Evolutionary conservation across 306 rosid species (phyloP).

Genomic region (Vigna nakashimae): DNA sequence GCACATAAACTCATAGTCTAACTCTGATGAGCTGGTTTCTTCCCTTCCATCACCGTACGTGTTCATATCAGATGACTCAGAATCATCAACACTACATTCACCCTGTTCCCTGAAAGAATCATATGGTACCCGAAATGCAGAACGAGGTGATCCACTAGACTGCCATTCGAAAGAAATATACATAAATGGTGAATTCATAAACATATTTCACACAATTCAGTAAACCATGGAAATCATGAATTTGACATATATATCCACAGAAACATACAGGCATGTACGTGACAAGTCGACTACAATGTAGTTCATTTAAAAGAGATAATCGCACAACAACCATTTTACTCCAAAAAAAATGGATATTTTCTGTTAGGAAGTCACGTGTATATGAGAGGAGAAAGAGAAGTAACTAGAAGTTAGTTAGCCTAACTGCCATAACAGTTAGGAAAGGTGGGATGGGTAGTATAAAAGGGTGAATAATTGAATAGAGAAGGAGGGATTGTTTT

Average conservation of each 20-base stretch:
- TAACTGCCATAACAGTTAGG: no score
- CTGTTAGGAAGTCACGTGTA: no score
- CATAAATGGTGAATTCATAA: slow-evolving; percentile 41
- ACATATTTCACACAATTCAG: slow-evolving; percentile 34
- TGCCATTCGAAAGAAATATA: slow-evolving; percentile 65
- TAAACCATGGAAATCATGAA: slow-evolving; percentile 28
- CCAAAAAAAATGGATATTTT: background rate
- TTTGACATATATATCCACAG: slow-evolving; percentile 9
- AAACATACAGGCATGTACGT: slow-evolving; percentile 20
- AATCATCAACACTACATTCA: slow-evolving; percentile 51
- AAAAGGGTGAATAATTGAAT: no score
- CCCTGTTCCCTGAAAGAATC: slow-evolving; percentile 74
- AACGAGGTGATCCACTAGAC: slow-evolving; percentile 99
- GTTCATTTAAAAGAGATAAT: slow-evolving; percentile 27
- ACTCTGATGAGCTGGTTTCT: slow-evolving; percentile 59
- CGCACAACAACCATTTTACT: slow-evolving; percentile 19
- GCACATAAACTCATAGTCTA: slow-evolving; percentile 79
- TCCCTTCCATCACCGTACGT: slow-evolving; percentile 42
- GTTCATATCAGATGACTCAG: slow-evolving; percentile 47
- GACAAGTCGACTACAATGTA: slow-evolving; percentile 28
- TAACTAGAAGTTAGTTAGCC: no score
- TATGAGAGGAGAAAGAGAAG: no score
- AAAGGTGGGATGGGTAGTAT: no score
- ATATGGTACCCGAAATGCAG: slow-evolving; percentile 87
- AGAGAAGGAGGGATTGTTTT: no score